Conservation (phyloP, 177 flowering plant species). For the Vitis hybrid region DNA sequence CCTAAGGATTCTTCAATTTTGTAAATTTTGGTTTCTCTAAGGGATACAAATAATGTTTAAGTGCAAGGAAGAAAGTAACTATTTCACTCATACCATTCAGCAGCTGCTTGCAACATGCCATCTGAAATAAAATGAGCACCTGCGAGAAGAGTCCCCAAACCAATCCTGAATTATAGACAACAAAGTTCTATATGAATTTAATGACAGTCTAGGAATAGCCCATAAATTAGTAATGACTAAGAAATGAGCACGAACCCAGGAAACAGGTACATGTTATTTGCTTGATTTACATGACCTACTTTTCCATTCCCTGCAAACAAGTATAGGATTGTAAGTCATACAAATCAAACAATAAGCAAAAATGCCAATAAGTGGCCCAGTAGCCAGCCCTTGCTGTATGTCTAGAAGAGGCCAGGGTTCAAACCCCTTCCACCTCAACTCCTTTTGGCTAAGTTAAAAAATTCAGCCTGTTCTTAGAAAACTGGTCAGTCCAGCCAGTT, state of each 20-base stretch:
- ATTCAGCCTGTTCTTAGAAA: no score
- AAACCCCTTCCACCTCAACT: no score
- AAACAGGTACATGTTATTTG: conserved; percentile 98
- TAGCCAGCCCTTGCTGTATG: background rate
- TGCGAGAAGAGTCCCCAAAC: conserved; percentile 50
- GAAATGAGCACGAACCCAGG: conserved; percentile 71
- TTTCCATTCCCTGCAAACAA: conserved; percentile 78
- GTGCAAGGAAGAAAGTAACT: background rate
- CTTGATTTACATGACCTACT: conserved; percentile 94
- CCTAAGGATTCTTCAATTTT: no score
- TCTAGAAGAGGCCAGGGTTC: no score
- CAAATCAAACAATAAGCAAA: conserved; percentile 2
- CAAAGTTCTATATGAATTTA: conserved; percentile 2
- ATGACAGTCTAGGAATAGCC: background rate
- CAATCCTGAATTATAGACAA: conserved; percentile 63
- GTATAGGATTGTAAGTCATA: background rate
- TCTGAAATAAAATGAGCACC: conserved; percentile 49
- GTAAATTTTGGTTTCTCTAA: no score
- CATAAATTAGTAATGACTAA: background rate
- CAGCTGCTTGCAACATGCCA: conserved; percentile 71
- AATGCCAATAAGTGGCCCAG: background rate
- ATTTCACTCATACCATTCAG: conserved; percentile 69
- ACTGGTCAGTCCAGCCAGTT: no score
- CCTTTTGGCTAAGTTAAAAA: no score
- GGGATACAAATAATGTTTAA: background rate